Conservation (phyloP, 805 yeast species). For the Wickerhamiella lipophila region DNA sequence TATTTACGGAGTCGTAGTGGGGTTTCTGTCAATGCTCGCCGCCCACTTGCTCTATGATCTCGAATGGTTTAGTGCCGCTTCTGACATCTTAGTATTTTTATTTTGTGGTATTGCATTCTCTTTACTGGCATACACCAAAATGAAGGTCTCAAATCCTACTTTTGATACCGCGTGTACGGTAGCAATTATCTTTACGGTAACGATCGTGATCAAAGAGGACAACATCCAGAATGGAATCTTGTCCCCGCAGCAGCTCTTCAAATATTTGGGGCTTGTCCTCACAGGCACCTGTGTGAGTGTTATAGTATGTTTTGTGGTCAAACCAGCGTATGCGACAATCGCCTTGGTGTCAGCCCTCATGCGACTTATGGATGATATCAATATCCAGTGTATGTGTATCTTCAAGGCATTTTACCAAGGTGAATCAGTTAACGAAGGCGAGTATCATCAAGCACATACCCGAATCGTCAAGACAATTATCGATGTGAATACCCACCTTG, state of each 20-base stretch:
- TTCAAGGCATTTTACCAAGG: slow-evolving; percentile 40
- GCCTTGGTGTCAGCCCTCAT: slow-evolving; percentile 37
- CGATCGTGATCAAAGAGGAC: slow-evolving; percentile 65
- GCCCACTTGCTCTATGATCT: slow-evolving; percentile 36
- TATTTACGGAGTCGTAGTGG: slow-evolving; percentile 39
- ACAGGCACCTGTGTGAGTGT: slow-evolving; percentile 50
- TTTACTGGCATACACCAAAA: slow-evolving; percentile 54
- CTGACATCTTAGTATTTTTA: slow-evolving; percentile 39
- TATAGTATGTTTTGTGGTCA: slow-evolving; percentile 45
- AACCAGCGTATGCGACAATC: slow-evolving; percentile 49
- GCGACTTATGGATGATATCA: slow-evolving; percentile 40
- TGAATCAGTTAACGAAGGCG: slow-evolving; percentile 29
- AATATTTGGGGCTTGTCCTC: slow-evolving; percentile 45
- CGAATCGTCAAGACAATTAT: slow-evolving; percentile 33
- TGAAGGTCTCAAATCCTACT: slow-evolving; percentile 49
- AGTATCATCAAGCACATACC: slow-evolving; percentile 23
- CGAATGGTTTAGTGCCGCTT: slow-evolving; percentile 39
- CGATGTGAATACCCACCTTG: slow-evolving; percentile 33
- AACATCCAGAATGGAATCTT: slow-evolving; percentile 45
- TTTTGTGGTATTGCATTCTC: slow-evolving; percentile 48
- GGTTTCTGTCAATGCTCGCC: slow-evolving; percentile 40
- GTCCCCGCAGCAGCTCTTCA: slow-evolving; percentile 41
- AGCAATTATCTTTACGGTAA: slow-evolving; percentile 56
- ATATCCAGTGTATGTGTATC: slow-evolving; percentile 36
- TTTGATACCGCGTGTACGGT: slow-evolving; percentile 74